phyloP scores from a whole-genome alignment of 495 filamentous ascomycete species.

The Lichenothelia convexa region DNA sequence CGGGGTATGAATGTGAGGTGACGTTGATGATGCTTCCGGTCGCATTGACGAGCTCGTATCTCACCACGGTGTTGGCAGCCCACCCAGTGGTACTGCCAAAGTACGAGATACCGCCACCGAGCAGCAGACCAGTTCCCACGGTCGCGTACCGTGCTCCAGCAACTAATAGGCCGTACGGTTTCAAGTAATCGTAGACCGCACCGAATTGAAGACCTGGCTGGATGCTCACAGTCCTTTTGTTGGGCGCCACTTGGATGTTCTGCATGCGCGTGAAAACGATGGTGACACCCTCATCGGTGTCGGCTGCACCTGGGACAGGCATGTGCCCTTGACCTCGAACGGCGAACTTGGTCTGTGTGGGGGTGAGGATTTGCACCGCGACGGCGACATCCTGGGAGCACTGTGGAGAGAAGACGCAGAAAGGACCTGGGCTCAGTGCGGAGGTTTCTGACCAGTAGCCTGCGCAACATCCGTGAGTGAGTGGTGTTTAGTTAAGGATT shows the following conservation, averaged over 20 bases:
- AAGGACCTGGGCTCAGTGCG: no score
- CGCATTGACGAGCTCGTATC: constrained; percentile 31
- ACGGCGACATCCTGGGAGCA: neutral
- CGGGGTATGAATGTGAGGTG: no score
- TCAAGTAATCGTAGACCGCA: constrained; percentile 1
- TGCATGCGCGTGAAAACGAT: neutral
- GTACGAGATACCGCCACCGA: constrained; percentile 1
- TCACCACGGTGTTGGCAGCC: constrained; percentile 30
- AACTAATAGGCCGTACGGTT: neutral
- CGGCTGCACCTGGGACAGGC: neutral
- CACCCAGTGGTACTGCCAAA: constrained; percentile 26
- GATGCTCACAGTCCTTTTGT: neutral
- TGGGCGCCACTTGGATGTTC: neutral
- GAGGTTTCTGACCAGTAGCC: no score
- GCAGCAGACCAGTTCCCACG: constrained; percentile 1
- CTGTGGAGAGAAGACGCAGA: neutral
- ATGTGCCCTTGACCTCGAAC: neutral
- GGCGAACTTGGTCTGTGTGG: neutral
- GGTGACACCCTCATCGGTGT: neutral
- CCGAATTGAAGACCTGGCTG: neutral
- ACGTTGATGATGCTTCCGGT: constrained; percentile 36
- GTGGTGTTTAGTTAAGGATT: no score
- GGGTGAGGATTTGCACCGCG: neutral
- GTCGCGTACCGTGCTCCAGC: neutral
- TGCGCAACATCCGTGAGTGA: no score